A percentile compares a stretch with the other conserved stretches of the same genome.
These are phyloP conservation scores for Blastocystis hominis DNA, from an alignment of 352 stramenopile genomes.

Conservation along the genomic window DNA sequence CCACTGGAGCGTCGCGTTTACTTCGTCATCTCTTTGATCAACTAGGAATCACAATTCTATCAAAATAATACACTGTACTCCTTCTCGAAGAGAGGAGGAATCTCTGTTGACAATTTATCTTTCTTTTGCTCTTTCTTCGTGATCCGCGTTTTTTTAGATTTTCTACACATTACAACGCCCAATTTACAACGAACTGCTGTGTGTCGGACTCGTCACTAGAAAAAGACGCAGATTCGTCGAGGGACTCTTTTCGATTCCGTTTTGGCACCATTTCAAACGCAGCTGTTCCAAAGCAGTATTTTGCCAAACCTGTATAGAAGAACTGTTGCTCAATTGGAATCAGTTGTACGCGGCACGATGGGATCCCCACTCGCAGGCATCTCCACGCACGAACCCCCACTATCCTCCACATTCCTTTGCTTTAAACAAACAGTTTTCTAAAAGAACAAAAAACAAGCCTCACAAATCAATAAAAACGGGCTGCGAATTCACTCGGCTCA, in stretches of 20 bases:
- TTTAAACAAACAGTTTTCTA: background rate
- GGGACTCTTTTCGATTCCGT: background rate
- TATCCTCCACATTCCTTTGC: too few species aligned
- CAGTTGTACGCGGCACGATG: background rate
- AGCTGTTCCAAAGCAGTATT: background rate
- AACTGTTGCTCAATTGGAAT: background rate
- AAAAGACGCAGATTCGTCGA: background rate
- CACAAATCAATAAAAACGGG: conserved; percentile 25
- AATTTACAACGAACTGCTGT: background rate
- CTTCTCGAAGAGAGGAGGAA: background rate
- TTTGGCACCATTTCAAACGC: background rate
- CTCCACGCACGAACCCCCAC: too few species aligned
- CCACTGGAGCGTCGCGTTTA: conserved; percentile 68
- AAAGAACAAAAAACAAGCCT: conserved; percentile 14
- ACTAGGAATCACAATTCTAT: background rate
- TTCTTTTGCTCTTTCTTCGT: background rate
- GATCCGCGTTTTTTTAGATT: background rate
- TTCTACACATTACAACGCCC: background rate
- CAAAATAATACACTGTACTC: background rate
- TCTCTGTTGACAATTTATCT: background rate
- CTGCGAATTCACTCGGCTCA: conserved; percentile 6
- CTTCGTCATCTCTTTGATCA: conserved; percentile 69
- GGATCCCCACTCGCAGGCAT: too few species aligned
- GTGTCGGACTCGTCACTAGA: background rate
- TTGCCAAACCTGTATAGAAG: background rate